Evolutionary conservation across 2,329 filamentous ascomycete genomes (phyloP).

Genomic region (Emmonsiellopsis sp.): DNA sequence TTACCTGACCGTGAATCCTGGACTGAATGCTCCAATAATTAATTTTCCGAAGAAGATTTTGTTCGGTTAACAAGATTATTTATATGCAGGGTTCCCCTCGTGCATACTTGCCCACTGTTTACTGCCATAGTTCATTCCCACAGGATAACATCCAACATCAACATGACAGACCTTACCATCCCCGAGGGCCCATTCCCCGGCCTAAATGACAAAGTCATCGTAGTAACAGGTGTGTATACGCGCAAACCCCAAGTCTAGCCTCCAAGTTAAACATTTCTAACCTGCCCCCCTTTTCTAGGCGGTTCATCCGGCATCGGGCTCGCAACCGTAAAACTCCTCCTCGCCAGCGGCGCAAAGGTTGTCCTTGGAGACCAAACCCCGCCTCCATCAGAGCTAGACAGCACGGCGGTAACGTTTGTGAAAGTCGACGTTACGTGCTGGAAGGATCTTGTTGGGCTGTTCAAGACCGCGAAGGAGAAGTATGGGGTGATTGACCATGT

Average conservation of each 20-base stretch:
- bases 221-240: constrained; percentile 41
- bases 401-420: constrained; percentile 24
- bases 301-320: constrained; percentile 54
- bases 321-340: constrained; percentile 44
- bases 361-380: constrained; percentile 46
- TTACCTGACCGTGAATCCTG: too few species aligned
- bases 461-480: constrained; percentile 40
- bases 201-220: constrained; percentile 43
- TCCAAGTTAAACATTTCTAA: background rate
- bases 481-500: constrained; percentile 39
- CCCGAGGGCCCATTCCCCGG: constrained; percentile 34
- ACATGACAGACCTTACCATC: constrained; percentile 27
- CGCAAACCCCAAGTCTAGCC: background rate
- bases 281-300: constrained; percentile 26
- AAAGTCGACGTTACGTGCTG: constrained; percentile 43
- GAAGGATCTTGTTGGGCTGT: constrained; percentile 43
- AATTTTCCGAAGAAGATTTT: too few species aligned
- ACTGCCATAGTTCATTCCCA: background rate
- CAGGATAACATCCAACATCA: background rate
- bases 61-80: too few species aligned
- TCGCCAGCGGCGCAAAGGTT: constrained; percentile 47
- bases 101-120: too few species aligned
- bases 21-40: too few species aligned
- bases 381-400: constrained; percentile 26
- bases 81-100: too few species aligned